These are phyloP conservation scores for Dissophora globulifera DNA, from an alignment of 192 early-diverging fungal genomes.

Conservation along the genomic window DNA sequence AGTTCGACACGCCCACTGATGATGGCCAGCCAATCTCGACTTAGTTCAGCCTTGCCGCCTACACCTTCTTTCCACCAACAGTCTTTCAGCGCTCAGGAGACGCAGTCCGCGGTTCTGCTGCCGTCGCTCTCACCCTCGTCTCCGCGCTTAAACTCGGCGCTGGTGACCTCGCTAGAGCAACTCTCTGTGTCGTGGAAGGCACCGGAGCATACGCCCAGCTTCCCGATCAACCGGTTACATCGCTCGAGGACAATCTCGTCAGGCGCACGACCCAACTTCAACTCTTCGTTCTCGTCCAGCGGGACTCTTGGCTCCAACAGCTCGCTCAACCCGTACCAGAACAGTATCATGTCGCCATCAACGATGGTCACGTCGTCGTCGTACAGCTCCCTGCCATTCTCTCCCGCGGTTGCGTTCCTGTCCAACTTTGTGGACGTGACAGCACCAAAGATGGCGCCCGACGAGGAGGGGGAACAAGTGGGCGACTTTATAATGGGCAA, in stretches of 20 bases:
- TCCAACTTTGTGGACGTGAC: conserved; percentile 49
- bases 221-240: conserved; percentile 48
- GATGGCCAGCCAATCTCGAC: conserved; percentile 42
- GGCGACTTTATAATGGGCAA: conserved; percentile 76
- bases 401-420: conserved; percentile 52
- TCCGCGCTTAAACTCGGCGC: conserved; percentile 31
- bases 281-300: conserved; percentile 39
- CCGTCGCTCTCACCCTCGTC: conserved; percentile 45
- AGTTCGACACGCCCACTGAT: conserved; percentile 41
- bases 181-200: conserved; percentile 52
- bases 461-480: conserved; percentile 78
- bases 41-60: conserved; percentile 35
- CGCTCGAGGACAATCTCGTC: conserved; percentile 47
- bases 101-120: conserved; percentile 18
- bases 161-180: conserved; percentile 46
- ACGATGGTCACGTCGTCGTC: conserved; percentile 42
- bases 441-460: conserved; percentile 42
- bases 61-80: conserved; percentile 23
- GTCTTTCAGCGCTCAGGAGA: background rate
- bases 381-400: conserved; percentile 49
- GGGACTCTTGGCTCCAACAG: conserved; percentile 2
- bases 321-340: background rate
- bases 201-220: conserved; percentile 43
- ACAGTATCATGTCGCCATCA: conserved; percentile 23
- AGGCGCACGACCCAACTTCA: conserved; percentile 20